phyloP scores from a whole-genome alignment of 495 filamentous ascomycete genomes.

The Apiosordaria backusii region DNA sequence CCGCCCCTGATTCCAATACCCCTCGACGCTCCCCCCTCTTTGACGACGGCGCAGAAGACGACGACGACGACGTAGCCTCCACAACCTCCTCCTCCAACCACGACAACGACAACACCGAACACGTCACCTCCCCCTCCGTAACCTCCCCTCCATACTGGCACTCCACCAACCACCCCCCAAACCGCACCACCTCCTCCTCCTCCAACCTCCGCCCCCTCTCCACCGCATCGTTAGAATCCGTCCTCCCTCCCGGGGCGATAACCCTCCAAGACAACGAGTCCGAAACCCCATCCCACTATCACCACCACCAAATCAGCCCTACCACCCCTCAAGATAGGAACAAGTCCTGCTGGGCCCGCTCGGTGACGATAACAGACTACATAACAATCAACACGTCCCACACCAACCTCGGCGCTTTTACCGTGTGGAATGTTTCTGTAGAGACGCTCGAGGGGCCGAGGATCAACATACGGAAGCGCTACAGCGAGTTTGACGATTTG shows the following conservation, averaged over 20 bases:
- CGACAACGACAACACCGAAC: background rate
- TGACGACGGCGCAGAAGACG: conserved; percentile 14
- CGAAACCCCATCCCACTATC: conserved; percentile 34
- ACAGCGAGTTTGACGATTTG: conserved; percentile 57
- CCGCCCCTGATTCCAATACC: too few relatives aligned
- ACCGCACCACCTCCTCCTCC: background rate
- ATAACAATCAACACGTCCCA: conserved; percentile 49
- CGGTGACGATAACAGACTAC: conserved; percentile 50
- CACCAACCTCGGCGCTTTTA: conserved; percentile 54
- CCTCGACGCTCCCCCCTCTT: conserved; percentile 13
- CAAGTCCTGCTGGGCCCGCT: conserved; percentile 54
- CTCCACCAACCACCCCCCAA: conserved; percentile 8
- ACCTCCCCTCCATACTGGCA: conserved; percentile 38
- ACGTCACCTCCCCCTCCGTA: conserved; percentile 22
- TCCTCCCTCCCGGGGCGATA: conserved; percentile 44
- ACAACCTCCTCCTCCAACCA: conserved; percentile 13
- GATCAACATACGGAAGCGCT: conserved; percentile 56
- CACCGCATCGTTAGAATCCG: conserved; percentile 45
- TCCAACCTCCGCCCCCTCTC: conserved; percentile 30
- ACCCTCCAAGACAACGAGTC: conserved; percentile 52
- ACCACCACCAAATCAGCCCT: background rate
- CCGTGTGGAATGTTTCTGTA: conserved; percentile 54
- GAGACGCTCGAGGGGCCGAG: conserved; percentile 51
- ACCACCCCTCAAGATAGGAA: conserved; percentile 25
- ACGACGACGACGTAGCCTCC: conserved; percentile 15